Evolutionary conservation across 306 rosid genomes (phyloP).

Genomic region (Lathyrus aphaca): DNA sequence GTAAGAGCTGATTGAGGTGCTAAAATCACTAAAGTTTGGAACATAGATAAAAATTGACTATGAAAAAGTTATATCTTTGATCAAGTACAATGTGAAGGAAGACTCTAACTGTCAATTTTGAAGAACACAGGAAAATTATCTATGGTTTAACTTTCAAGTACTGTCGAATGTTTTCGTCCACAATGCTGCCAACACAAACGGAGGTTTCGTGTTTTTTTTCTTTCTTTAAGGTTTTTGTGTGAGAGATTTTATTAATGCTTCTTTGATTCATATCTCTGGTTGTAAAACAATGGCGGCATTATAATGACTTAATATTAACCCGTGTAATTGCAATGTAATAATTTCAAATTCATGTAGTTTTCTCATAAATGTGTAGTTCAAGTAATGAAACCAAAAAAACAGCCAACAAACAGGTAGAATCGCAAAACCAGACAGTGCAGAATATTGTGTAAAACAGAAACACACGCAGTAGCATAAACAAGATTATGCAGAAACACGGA

Average conservation of each 20-base stretch:
- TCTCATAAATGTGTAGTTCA: background rate
- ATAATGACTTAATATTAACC: background rate
- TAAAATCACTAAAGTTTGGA: conserved; percentile 32
- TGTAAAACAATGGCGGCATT: conserved; percentile 31
- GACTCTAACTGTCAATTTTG: background rate
- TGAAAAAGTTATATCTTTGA: conserved; percentile 8
- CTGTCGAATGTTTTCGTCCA: too few species aligned
- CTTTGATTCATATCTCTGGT: background rate
- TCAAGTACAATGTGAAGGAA: conserved; percentile 31
- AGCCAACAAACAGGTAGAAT: too few species aligned
- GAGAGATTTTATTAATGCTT: conserved; percentile 17
- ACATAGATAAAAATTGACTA: conserved; percentile 10
- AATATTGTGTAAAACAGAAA: too few species aligned
- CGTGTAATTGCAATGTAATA: background rate
- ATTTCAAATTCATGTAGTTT: background rate
- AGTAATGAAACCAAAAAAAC: too few species aligned
- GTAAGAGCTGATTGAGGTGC: conserved; percentile 34
- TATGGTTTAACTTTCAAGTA: too few species aligned
- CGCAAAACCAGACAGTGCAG: too few species aligned
- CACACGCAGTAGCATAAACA: too few species aligned
- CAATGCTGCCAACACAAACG: conserved; percentile 19
- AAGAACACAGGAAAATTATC: background rate
- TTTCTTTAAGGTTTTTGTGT: conserved; percentile 7
- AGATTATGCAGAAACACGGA: too few species aligned
- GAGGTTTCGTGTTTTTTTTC: conserved; percentile 20